These are phyloP conservation scores for Beauveria asiatica DNA, from an alignment of 2,329 filamentous ascomycete species.

Conservation along the genomic window DNA sequence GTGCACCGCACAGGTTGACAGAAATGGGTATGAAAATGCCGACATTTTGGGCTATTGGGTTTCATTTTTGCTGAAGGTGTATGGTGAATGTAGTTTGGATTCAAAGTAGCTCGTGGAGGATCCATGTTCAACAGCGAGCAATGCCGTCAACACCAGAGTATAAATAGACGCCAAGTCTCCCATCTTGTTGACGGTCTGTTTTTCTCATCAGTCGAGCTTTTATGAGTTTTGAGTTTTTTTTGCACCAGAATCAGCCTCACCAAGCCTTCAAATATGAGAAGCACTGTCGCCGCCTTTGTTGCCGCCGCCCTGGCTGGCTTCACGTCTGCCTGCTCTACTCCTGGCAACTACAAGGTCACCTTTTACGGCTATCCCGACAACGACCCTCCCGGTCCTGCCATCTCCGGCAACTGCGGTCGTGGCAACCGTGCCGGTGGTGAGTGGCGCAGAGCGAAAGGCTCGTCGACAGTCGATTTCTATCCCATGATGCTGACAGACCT, in stretches of 20 bases:
- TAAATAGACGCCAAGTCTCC: background rate
- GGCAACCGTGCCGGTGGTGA: slow-evolving; percentile 14
- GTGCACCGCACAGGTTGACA: background rate
- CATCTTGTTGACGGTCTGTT: background rate
- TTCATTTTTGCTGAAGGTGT: background rate
- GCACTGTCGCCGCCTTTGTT: slow-evolving; percentile 11
- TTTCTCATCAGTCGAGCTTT: background rate
- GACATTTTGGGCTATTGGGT: background rate
- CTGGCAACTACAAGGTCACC: slow-evolving; percentile 15
- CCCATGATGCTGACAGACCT: background rate
- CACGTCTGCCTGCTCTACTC: slow-evolving; percentile 14
- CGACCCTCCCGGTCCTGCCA: slow-evolving; percentile 14
- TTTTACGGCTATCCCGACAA: slow-evolving; percentile 18
- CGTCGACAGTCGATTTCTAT: too few species aligned
- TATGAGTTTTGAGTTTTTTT: background rate
- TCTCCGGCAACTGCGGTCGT: slow-evolving; percentile 15
- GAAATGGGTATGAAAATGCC: background rate
- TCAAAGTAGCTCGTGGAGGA: background rate
- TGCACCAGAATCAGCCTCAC: background rate
- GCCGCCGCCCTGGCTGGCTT: slow-evolving; percentile 12
- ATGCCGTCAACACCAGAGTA: background rate
- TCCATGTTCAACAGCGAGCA: background rate
- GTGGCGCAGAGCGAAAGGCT: background rate
- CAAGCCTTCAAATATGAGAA: slow-evolving; percentile 14
- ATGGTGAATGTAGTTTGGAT: background rate